These are phyloP conservation scores for Ophiosphaerella herpotricha DNA, from an alignment of 2,329 filamentous ascomycete genomes.

Conservation along the genomic window DNA sequence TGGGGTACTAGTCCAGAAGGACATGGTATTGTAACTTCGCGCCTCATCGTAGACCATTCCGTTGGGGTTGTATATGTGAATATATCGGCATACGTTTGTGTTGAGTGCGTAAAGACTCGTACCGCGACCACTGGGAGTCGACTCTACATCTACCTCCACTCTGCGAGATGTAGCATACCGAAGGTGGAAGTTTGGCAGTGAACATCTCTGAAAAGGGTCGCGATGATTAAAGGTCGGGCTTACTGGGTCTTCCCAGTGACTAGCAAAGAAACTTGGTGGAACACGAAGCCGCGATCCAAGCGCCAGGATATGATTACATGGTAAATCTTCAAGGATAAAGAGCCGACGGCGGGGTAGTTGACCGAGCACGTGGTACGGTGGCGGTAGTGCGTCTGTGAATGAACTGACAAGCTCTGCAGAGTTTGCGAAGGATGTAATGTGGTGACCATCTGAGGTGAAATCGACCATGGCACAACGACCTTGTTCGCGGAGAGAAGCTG, in stretches of 20 bases:
- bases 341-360: slow-evolving; percentile 3
- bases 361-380: not conserved
- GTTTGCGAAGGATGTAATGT: slow-evolving; percentile 1
- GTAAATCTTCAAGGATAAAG: slow-evolving; percentile 13
- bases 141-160: slow-evolving; percentile 2
- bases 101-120: slow-evolving; percentile 3
- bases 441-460: not conserved
- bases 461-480: slow-evolving; percentile 8
- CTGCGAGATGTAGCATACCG: slow-evolving; percentile 6
- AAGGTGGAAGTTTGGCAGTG: slow-evolving; percentile 6
- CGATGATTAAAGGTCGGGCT: slow-evolving; percentile 1
- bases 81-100: slow-evolving; percentile 10
- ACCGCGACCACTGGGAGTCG: not conserved
- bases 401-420: slow-evolving; percentile 4
- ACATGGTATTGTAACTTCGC: slow-evolving; percentile 10
- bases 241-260: not conserved
- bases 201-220: slow-evolving; percentile 7
- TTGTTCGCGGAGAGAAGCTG: slow-evolving; percentile 5
- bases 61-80: slow-evolving; percentile 7
- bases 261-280: not conserved
- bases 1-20: slow-evolving; percentile 8
- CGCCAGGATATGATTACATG: slow-evolving; percentile 11
- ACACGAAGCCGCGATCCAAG: not conserved
- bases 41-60: slow-evolving; percentile 10
- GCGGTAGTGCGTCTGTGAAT: not conserved